Percentiles rank a stretch among this genome's conserved stretches.
Evolutionary conservation across 164 flowering plant genomes (phyloP).

Genomic region (Euptelea pleiosperma): DNA sequence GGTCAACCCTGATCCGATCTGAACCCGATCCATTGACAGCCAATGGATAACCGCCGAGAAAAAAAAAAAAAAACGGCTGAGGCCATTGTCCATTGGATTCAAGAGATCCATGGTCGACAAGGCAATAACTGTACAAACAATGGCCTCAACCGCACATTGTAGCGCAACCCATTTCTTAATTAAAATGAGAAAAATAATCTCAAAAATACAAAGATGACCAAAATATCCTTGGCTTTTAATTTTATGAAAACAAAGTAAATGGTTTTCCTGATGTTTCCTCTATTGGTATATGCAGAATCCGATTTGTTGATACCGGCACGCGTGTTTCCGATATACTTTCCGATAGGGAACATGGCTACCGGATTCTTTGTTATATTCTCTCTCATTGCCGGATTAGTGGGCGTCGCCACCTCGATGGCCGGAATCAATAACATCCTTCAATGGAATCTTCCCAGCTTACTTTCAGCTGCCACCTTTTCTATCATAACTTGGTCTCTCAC

Average conservation of each 20-base stretch:
- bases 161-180: too few species aligned
- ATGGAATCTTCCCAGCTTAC: constrained; percentile 40
- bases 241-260: neutral
- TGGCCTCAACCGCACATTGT: too few species aligned
- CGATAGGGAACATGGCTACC: constrained; percentile 82
- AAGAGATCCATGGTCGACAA: too few species aligned
- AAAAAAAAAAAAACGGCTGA: too few species aligned
- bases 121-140: too few species aligned
- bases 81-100: too few species aligned
- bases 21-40: too few species aligned
- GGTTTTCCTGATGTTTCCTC: neutral
- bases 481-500: constrained; percentile 57
- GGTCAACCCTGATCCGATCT: too few species aligned
- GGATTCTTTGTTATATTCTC: constrained; percentile 68
- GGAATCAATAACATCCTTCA: constrained; percentile 47
- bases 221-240: too few species aligned
- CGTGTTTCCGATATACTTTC: constrained; percentile 73
- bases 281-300: constrained; percentile 42
- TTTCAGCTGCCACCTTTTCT: constrained; percentile 65
- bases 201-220: too few species aligned
- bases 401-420: constrained; percentile 57
- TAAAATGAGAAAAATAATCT: too few species aligned
- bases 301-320: constrained; percentile 42
- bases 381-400: constrained; percentile 74
- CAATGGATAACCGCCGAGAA: too few species aligned